A percentile compares a stretch with the other conserved stretches of the same genome.
phyloP scores from a whole-genome alignment of 1,284 basidiomycete species.

The Athelia psychrophila region DNA sequence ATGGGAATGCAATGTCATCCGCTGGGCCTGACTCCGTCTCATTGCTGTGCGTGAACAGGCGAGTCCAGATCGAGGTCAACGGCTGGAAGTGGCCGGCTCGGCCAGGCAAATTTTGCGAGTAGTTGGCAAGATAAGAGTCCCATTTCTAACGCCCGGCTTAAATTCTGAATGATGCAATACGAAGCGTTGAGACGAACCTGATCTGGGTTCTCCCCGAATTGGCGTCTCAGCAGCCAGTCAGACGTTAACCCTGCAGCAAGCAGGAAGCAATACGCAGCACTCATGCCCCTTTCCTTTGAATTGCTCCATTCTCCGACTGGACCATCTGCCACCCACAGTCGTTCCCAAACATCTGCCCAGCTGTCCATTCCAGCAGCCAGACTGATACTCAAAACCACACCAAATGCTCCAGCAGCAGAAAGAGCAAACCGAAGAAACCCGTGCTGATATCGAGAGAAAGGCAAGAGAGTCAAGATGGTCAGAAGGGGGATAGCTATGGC shows the following conservation, averaged over 20 bases:
- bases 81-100: conserved; percentile 49
- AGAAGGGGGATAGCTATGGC: conserved; percentile 41
- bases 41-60: conserved; percentile 31
- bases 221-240: conserved; percentile 54
- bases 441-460: conserved; percentile 42
- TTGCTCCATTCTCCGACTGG: conserved; percentile 48
- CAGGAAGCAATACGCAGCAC: conserved; percentile 54
- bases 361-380: conserved; percentile 45
- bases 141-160: conserved; percentile 68
- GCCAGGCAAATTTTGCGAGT: conserved; percentile 36
- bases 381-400: conserved; percentile 50
- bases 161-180: background rate
- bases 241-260: conserved; percentile 39
- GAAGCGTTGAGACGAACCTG: conserved; percentile 37
- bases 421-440: conserved; percentile 46
- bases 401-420: conserved; percentile 56
- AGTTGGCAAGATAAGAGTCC: conserved; percentile 63
- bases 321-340: conserved; percentile 49
- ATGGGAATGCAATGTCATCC: conserved; percentile 26
- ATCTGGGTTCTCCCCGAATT: conserved; percentile 65
- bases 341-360: conserved; percentile 63
- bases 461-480: conserved; percentile 40
- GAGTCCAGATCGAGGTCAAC: conserved; percentile 48
- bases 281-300: conserved; percentile 52
- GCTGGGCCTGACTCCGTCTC: conserved; percentile 3